Evolutionary conservation across 495 filamentous ascomycete species (phyloP).

Genomic region (Podospora conica): DNA sequence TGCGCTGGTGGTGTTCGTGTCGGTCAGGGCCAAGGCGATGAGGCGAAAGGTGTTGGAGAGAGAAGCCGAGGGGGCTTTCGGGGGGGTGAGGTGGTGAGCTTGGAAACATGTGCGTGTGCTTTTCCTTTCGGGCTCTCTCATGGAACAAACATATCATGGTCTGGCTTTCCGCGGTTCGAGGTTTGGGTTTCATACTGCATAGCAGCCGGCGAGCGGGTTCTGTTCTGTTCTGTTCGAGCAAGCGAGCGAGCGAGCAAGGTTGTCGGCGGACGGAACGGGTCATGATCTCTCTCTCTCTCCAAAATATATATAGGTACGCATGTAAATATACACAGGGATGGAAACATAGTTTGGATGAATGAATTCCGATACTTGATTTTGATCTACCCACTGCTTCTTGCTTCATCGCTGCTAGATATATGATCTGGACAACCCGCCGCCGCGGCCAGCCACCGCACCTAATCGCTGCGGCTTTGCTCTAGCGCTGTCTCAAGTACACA

Average conservation of each 20-base stretch:
- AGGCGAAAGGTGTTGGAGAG: conserved; percentile 32
- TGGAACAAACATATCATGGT: background rate
- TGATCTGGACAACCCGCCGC: background rate
- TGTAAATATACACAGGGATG: background rate
- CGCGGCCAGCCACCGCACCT: no score
- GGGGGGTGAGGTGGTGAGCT: conserved; percentile 13
- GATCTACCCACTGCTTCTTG: background rate
- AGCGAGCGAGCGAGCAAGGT: background rate
- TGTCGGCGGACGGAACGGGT: background rate
- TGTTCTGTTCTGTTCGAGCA: background rate
- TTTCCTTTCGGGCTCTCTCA: background rate
- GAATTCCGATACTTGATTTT: background rate
- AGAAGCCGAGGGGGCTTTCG: conserved; percentile 34
- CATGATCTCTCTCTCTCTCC: background rate
- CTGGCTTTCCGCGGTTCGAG: background rate
- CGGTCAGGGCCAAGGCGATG: conserved; percentile 21
- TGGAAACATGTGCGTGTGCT: background rate
- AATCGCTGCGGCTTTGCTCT: no score
- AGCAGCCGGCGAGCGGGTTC: background rate
- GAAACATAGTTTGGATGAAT: background rate
- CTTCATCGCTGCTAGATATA: background rate
- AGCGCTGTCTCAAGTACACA: no score
- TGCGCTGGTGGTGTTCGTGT: conserved; percentile 56
- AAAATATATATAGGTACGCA: background rate
- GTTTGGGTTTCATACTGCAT: background rate